Base-by-base conservation (phyloP, 192 early-diverging fungal species). In the Backusella mclennaniae region DNA sequence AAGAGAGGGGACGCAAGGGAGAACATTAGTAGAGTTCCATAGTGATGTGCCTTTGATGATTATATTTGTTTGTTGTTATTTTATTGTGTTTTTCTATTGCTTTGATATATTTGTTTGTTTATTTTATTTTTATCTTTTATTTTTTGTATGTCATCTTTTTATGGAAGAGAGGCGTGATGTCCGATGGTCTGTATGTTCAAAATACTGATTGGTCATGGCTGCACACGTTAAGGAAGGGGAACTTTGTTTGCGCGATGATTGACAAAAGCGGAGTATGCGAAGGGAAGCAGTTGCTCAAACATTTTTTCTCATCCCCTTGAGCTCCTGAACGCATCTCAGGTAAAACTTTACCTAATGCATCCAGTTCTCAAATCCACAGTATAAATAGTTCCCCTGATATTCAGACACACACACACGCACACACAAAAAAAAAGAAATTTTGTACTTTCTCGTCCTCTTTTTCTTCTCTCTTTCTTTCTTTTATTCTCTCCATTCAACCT, bases 221-320 rank as follows among this genome's bases (percentile, higher is more conserved):
- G 68, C 35, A 69, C n/a, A 69, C 38, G 35, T 69, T 69, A 68
- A 38, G 35, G 35, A 68, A 68, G 35, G 68, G 35, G 68, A 41
- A 38, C 19, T n/a, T 35, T 35, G 35, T 69, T 69, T 7, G 38
- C n/a, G 38, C 15, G 7, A 69, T 38, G 19, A 41, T 69, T 69
- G 68, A 69, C 35, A 69, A 69, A 69, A 69, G 68, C 68, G 68
- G 68, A 38, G 68, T 38, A 69, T 35, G 21, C 35, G 39, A 69
- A 38, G 67, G 67, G 35, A 69, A 36, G 36, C 38, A 69, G 35
- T 69, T 69, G 68, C 21, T 39, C 17, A 69, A 69, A 69, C 67
- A n/a, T 68, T 68, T 68, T 68, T 21, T 36, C 35, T 39, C 35
- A 23, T 69, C 38, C 38, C 38, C 23, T 35, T 69, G 35, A 35